These are phyloP conservation scores for Cardiosporidium cionae DNA, from an alignment of 169 alveolate genomes.

Conservation along the genomic window DNA sequence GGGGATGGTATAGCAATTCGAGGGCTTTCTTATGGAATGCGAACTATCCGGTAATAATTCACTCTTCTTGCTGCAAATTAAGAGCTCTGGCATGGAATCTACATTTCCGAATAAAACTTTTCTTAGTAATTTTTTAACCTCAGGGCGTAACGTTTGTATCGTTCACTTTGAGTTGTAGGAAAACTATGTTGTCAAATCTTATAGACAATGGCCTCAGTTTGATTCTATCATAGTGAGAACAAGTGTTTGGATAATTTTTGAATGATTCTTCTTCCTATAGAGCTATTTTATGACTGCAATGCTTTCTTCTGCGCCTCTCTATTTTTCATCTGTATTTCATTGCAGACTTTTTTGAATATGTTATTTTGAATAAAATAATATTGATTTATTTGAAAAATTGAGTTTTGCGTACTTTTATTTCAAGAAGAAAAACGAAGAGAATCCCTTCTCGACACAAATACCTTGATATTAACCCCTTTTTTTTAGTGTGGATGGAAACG, in stretches of 20 bases:
- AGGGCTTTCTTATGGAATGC: constrained; percentile 87
- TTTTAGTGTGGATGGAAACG: constrained; percentile 77
- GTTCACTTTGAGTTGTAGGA: neutral
- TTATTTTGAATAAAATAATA: too few species aligned
- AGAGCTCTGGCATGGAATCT: neutral
- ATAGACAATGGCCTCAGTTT: neutral
- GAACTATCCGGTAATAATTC: constrained; percentile 67
- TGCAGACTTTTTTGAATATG: too few species aligned
- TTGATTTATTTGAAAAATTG: too few species aligned
- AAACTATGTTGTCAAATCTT: neutral
- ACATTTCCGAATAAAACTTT: neutral
- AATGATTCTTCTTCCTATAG: too few species aligned
- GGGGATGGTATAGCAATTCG: constrained; percentile 93
- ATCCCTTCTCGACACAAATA: neutral
- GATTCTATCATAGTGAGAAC: constrained; percentile 8
- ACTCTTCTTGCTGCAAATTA: neutral
- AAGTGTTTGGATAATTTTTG: too few species aligned
- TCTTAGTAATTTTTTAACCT: constrained; percentile 1
- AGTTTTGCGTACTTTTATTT: neutral
- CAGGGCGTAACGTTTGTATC: neutral
- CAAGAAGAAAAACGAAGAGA: neutral
- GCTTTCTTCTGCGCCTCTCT: too few species aligned
- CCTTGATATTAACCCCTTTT: neutral
- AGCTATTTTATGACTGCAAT: too few species aligned
- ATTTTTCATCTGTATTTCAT: too few species aligned